Base-by-base conservation (phyloP, 768 basidiomycete genomes). In the Polyporus arcularius region DNA sequence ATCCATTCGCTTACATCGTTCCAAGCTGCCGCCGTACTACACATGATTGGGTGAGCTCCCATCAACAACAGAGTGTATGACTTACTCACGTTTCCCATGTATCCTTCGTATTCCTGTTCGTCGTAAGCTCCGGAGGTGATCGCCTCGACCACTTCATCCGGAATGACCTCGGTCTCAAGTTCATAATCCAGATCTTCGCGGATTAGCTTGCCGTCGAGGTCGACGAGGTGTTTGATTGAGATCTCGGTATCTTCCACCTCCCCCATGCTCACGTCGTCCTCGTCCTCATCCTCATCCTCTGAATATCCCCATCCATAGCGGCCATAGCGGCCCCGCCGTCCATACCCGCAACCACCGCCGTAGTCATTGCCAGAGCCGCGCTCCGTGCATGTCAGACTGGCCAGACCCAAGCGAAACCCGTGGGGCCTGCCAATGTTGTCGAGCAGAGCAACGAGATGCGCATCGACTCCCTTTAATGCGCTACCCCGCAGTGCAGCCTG, bases 381-480 rank as follows among this genome's bases (percentile, higher is more conserved):
- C 16, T 75, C 61, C 18, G 68, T 65, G 56, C 71, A 74, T 30
- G 72, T 65, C 3, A 80, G 47, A 47, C 68, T 74, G 0, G 74
- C 80, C 15, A 82, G 71, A 43, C 73, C 73, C 4, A 80, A 53
- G 15, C 67, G 63, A 53, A 78, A 75, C 0, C 71, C 76, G 5
- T 72, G 67, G 26, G 75, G 71, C 51, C 73, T 68, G 1, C 75
- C 75, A 14, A 78, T 64, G 14, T 61, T 58, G 26, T 71, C 67
- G 11, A 82, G 64, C 42, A 73, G 43, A 2, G 70, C 61, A 8
- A 78, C 65, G 7, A 70, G 58, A 40, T 77, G 71, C 0, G 75
- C 74, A 55, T 82, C 81, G 0, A 54, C 59, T 3, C 79, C 79
- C 61, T 80, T 79, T 11, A 80, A 67, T 2, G 73, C 69, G 51